Conservation (phyloP, 2,329 filamentous ascomycete genomes). For the Fusarium marasasianum region DNA sequence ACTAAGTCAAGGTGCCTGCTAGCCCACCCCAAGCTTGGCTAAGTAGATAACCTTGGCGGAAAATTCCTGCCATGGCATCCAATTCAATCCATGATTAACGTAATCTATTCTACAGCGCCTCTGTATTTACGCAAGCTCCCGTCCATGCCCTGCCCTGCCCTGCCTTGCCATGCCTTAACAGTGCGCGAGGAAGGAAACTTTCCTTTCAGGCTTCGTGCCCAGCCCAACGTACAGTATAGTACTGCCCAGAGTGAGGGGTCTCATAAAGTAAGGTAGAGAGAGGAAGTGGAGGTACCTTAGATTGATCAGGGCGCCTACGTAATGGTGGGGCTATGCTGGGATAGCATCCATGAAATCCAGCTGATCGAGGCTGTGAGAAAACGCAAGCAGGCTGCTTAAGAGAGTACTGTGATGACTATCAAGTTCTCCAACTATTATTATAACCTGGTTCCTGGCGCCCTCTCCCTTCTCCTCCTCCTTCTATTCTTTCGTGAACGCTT, state of each 20-base stretch:
- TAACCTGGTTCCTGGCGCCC: no score
- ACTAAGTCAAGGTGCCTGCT: conserved; percentile 1
- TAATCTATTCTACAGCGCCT: not conserved
- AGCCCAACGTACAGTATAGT: not conserved
- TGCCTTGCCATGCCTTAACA: not conserved
- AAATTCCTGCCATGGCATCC: conserved; percentile 16
- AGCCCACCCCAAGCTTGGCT: conserved; percentile 9
- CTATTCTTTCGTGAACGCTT: not conserved
- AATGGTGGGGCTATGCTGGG: conserved; percentile 50
- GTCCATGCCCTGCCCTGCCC: not conserved
- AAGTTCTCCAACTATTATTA: not conserved
- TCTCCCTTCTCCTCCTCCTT: not conserved
- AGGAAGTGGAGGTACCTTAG: not conserved
- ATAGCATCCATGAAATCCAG: not conserved
- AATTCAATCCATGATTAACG: not conserved
- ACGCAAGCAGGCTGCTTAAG: not conserved
- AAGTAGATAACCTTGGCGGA: conserved; percentile 21
- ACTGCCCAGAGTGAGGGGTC: conserved; percentile 16
- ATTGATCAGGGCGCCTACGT: conserved; percentile 40
- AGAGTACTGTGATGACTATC: not conserved
- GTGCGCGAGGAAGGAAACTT: conserved; percentile 5
- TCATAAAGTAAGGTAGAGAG: not conserved
- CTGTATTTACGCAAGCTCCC: not conserved
- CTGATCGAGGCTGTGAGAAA: not conserved
- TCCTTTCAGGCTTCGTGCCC: conserved; percentile 8